Percentiles rank a stretch among this genome's conserved stretches.
These are phyloP conservation scores for Exutisphaerella laricina DNA, from an alignment of 2,329 filamentous ascomycete species.

Conservation along the genomic window DNA sequence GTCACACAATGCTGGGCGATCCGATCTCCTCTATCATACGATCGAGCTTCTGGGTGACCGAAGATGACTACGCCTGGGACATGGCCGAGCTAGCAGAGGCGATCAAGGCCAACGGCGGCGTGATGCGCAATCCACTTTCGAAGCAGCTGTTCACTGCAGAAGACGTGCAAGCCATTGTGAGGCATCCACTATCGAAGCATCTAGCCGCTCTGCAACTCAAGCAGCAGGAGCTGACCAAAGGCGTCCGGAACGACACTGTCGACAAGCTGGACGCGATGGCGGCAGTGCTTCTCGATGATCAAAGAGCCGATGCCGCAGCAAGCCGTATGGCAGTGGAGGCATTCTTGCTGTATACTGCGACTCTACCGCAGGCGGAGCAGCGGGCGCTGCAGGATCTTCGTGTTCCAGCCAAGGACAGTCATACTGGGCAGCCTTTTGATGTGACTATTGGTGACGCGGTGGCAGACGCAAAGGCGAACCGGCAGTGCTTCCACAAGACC, in stretches of 20 bases:
- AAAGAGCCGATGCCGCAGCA: constrained; percentile 1
- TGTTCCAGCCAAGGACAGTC: constrained; percentile 9
- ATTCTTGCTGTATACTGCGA: constrained; percentile 4
- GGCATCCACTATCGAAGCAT: constrained; percentile 1
- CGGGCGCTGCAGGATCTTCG: constrained; percentile 4
- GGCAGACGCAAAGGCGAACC: constrained; percentile 9
- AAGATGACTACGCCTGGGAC: constrained; percentile 11
- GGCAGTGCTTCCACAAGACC: constrained; percentile 12
- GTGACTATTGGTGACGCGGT: constrained; percentile 6
- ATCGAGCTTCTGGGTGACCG: constrained; percentile 4
- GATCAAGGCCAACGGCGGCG: constrained; percentile 6
- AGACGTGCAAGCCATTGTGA: constrained; percentile 5
- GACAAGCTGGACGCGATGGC: constrained; percentile 5
- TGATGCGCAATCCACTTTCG: constrained; percentile 10
- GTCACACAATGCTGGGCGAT: constrained; percentile 7
- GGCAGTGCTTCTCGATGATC: constrained; percentile 7
- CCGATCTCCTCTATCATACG: constrained; percentile 1
- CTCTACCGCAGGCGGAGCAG: constrained; percentile 6
- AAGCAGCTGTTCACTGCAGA: constrained; percentile 8
- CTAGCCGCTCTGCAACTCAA: constrained; percentile 5
- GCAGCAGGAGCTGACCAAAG: constrained; percentile 6
- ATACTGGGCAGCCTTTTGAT: constrained; percentile 8
- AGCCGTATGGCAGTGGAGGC: constrained; percentile 8
- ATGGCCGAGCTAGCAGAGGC: constrained; percentile 8
- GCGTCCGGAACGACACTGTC: constrained; percentile 6